Conservation (phyloP, 495 filamentous ascomycete genomes). For the Neurospora tetraspora region DNA sequence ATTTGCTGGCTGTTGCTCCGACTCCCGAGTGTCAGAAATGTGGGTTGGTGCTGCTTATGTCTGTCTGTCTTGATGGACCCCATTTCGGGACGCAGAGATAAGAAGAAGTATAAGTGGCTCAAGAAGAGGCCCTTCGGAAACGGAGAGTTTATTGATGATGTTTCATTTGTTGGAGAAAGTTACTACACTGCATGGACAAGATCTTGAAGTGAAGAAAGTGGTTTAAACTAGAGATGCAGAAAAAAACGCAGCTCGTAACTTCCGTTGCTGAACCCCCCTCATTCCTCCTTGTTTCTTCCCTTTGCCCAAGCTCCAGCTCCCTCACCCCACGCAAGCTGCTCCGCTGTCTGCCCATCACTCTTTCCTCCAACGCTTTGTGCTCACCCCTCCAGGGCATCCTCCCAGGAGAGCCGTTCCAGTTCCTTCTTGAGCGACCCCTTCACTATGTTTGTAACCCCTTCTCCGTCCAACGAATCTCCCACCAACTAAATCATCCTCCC, state of each 20-base stretch:
- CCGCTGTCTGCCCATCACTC: background rate
- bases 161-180: background rate
- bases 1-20: background rate
- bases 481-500: no score
- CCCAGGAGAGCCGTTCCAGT: background rate
- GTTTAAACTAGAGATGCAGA: no score
- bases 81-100: no score
- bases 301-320: background rate
- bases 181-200: background rate
- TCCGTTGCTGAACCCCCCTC: background rate
- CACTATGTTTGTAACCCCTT: background rate
- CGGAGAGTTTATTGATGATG: background rate
- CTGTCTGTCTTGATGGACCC: no score
- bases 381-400: background rate
- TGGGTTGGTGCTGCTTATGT: no score
- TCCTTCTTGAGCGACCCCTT: background rate
- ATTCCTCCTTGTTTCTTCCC: background rate
- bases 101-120: no score
- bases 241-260: background rate
- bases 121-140: no score
- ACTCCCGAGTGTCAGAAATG: background rate
- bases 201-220: background rate
- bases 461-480: no score
- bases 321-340: background rate
- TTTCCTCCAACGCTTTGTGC: background rate